Base-by-base conservation (phyloP, 2,329 filamentous ascomycete genomes). In the Colletotrichum limetticola region DNA sequence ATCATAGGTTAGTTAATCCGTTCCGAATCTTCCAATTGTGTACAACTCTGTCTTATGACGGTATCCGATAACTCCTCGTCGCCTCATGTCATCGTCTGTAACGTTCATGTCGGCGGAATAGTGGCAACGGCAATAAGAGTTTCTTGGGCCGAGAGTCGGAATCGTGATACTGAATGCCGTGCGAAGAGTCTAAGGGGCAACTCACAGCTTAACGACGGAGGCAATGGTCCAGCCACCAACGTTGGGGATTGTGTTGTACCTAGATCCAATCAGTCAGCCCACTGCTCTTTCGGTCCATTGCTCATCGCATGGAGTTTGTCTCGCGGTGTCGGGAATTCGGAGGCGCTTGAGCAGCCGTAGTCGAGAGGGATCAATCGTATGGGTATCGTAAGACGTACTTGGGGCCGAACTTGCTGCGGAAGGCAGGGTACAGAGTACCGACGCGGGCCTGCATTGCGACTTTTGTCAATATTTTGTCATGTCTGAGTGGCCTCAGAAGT, bases 161-260 rank as follows among this genome's bases (percentile, higher is more conserved):
- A 22, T 56, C 16, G 19, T 14, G 9, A 1, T 14, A 28, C 19
- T 22, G 16, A 1, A 16, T 7, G 49, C 16, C 16, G 8, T 3
- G 32, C 12, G 4, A 37, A 11, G 12, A 42, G 3, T 24, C 14
- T 9, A 35, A 1, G 28, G 22, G 37, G 22, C n/a, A 59, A 85
- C 87, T 88, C 87, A 92, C 90, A 89, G 78, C 81, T 83, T 80
- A 73, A 84, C 77, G 53, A 85, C 77, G 76, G 85, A 82, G 82
- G 86, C 85, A 52, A 83, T 35, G 52, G 89, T 90, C 80, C 85
- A 85, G 76, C 90, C 89, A 61, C 80, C 81, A 74, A 91, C 66
- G 78, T 91, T 86, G 63, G 87, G 84, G 82, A 91, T 88, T 82
- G 85, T 85, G 77, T 86, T 85, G 85, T 92, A 92, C 82, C 91